These are phyloP conservation scores for Fusarium mangiferae DNA, from an alignment of 2,329 filamentous ascomycete genomes.

Conservation along the genomic window DNA sequence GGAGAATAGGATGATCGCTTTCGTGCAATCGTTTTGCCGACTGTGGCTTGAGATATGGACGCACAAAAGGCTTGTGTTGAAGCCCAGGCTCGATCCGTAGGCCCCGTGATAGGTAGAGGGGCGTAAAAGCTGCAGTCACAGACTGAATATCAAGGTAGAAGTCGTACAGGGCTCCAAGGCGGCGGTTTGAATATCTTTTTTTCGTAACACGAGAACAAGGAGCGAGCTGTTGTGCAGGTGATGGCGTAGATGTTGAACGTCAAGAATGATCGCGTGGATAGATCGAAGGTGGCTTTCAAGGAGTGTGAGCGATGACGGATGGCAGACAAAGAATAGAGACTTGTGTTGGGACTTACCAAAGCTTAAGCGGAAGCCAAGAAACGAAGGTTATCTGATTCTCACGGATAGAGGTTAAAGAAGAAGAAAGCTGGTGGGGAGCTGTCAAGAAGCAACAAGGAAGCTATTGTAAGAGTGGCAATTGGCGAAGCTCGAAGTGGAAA, in stretches of 20 bases:
- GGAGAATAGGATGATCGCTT: slow-evolving; percentile 4
- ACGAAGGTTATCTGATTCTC: slow-evolving; percentile 15
- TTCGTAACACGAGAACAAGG: slow-evolving; percentile 38
- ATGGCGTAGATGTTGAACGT: slow-evolving; percentile 31
- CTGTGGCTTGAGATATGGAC: background rate
- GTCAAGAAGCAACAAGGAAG: slow-evolving; percentile 25
- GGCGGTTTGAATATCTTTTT: slow-evolving; percentile 29
- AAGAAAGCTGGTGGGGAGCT: slow-evolving; percentile 27
- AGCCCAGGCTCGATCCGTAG: slow-evolving; percentile 16
- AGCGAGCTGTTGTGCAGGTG: slow-evolving; percentile 31
- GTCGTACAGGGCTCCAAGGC: slow-evolving; percentile 38
- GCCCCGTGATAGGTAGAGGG: slow-evolving; percentile 18
- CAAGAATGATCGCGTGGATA: slow-evolving; percentile 36
- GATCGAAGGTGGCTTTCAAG: slow-evolving; percentile 24
- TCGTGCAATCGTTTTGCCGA: slow-evolving; percentile 16
- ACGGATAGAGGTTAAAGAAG: slow-evolving; percentile 20
- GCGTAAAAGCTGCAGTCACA: slow-evolving; percentile 21
- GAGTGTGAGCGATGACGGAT: slow-evolving; percentile 41
- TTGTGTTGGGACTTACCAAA: slow-evolving; percentile 41
- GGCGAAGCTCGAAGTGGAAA: slow-evolving; percentile 28
- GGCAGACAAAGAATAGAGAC: slow-evolving; percentile 35
- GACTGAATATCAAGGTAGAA: slow-evolving; percentile 28
- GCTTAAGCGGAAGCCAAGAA: slow-evolving; percentile 32
- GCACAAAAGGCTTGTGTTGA: slow-evolving; percentile 5
- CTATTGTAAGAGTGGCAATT: slow-evolving; percentile 33